Conservation (phyloP, 805 yeast genomes). For the Lachancea quebecensis region DNA sequence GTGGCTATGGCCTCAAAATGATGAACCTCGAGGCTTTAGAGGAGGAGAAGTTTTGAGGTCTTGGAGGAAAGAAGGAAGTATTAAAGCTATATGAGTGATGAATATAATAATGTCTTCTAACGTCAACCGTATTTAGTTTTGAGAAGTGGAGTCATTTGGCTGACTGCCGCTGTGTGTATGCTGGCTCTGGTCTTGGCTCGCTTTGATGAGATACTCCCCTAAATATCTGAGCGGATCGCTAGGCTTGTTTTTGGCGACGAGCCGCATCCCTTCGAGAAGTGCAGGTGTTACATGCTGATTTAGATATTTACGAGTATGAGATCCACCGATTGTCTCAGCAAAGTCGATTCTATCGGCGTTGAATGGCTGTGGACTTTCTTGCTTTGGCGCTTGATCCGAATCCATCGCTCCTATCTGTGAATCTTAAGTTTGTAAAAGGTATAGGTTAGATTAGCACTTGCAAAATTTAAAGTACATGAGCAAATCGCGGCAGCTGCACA, state of each 20-base stretch:
- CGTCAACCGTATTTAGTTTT: too few relatives aligned
- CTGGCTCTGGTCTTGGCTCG: conserved; percentile 19
- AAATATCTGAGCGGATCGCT: conserved; percentile 46
- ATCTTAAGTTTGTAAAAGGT: background rate
- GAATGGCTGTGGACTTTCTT: conserved; percentile 5
- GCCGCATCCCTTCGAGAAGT: conserved; percentile 55
- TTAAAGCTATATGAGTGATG: background rate
- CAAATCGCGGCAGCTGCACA: too few relatives aligned
- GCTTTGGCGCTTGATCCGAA: conserved; percentile 1
- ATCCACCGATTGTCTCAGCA: conserved; percentile 59
- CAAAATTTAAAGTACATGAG: too few relatives aligned
- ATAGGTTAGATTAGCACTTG: too few relatives aligned
- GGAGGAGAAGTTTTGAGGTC: conserved; percentile 36
- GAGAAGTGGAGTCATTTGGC: too few relatives aligned
- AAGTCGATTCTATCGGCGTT: conserved; percentile 24
- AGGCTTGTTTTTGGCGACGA: conserved; percentile 45
- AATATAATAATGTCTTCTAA: background rate
- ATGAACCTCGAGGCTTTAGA: conserved; percentile 38
- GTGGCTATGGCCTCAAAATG: conserved; percentile 73
- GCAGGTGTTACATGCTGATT: conserved; percentile 58
- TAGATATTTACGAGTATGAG: conserved; percentile 62
- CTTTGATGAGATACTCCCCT: conserved; percentile 47
- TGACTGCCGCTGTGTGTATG: too few relatives aligned
- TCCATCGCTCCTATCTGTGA: conserved; percentile 1
- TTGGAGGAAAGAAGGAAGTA: too few relatives aligned